phyloP scores from a whole-genome alignment of 768 basidiomycete genomes.

The Butyriboletus loyo region DNA sequence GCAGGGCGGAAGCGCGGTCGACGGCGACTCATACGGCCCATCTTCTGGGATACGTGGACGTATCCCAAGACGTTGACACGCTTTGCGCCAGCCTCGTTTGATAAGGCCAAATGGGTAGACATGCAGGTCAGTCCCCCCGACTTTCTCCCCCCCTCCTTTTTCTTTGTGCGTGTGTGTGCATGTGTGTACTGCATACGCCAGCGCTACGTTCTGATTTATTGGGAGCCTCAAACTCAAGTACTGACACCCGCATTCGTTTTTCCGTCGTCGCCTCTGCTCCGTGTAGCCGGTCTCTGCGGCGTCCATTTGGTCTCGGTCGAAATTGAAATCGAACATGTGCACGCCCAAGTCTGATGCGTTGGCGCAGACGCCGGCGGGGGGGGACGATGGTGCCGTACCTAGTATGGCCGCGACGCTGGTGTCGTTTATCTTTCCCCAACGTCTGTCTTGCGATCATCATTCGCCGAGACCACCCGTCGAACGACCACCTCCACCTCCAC shows the following conservation, averaged over 20 bases:
- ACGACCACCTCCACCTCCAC: slow-evolving; percentile 13
- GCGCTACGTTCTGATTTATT: not conserved
- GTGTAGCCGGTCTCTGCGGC: slow-evolving; percentile 23
- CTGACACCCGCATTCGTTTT: not conserved
- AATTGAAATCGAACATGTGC: not conserved
- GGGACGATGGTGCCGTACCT: not conserved
- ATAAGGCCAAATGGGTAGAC: slow-evolving; percentile 9
- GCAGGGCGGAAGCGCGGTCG: slow-evolving; percentile 11
- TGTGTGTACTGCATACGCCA: not conserved
- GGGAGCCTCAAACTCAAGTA: not conserved
- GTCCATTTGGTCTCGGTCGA: slow-evolving; percentile 17
- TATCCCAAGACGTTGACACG: not conserved
- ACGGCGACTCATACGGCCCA: slow-evolving; percentile 17
- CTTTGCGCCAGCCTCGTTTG: not conserved
- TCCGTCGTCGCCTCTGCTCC: not conserved
- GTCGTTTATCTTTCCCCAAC: slow-evolving; percentile 5
- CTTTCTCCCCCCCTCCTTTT: not conserved
- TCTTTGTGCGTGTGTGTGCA: too few relatives aligned
- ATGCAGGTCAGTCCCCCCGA: slow-evolving; percentile 21
- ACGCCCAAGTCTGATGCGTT: not conserved
- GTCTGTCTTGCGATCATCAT: not conserved
- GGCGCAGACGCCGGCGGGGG: not conserved
- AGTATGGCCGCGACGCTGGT: slow-evolving; percentile 2
- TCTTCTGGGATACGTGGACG: slow-evolving; percentile 22
- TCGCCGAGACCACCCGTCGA: slow-evolving; percentile 10